These are phyloP conservation scores for Lophiostoma macrostomum DNA, from an alignment of 495 filamentous ascomycete species.

Conservation along the genomic window DNA sequence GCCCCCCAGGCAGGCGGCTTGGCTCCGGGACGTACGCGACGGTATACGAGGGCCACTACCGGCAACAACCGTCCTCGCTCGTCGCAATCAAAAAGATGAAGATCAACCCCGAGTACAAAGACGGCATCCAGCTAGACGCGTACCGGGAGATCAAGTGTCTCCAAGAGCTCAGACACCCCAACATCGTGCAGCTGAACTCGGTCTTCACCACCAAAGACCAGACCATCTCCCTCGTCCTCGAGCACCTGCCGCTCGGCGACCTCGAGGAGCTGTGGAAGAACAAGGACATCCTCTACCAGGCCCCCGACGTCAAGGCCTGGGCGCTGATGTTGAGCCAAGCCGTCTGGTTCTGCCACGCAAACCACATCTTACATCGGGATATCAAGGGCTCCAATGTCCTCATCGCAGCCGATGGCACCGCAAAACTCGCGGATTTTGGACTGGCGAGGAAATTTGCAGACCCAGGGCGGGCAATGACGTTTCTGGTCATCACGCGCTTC, in stretches of 20 bases:
- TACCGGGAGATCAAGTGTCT: conserved; percentile 93
- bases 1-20: conserved; percentile 69
- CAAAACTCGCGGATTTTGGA: conserved; percentile 98
- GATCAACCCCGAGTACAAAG: conserved; percentile 74
- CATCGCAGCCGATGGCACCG: conserved; percentile 84
- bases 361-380: conserved; percentile 90
- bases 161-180: conserved; percentile 92
- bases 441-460: conserved; percentile 85
- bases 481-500: conserved; percentile 94
- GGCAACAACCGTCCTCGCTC: conserved; percentile 59
- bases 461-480: conserved; percentile 83
- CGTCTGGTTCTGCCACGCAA: conserved; percentile 95
- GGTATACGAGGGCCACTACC: conserved; percentile 82
- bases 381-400: conserved; percentile 99
- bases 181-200: conserved; percentile 85
- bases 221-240: conserved; percentile 91
- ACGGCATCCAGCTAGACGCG: conserved; percentile 89
- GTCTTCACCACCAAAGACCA: conserved; percentile 92
- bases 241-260: conserved; percentile 87
- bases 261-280: conserved; percentile 78
- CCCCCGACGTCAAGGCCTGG: conserved; percentile 95
- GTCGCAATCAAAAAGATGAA: conserved; percentile 99
- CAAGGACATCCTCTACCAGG: conserved; percentile 59
- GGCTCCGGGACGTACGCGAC: conserved; percentile 97
- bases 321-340: conserved; percentile 94